Evolutionary conservation across 371 early-diverging fungal genomes (phyloP), one percentile per base, ranked within the genome.

Genomic region (Fennellomyces sp.): DNA sequence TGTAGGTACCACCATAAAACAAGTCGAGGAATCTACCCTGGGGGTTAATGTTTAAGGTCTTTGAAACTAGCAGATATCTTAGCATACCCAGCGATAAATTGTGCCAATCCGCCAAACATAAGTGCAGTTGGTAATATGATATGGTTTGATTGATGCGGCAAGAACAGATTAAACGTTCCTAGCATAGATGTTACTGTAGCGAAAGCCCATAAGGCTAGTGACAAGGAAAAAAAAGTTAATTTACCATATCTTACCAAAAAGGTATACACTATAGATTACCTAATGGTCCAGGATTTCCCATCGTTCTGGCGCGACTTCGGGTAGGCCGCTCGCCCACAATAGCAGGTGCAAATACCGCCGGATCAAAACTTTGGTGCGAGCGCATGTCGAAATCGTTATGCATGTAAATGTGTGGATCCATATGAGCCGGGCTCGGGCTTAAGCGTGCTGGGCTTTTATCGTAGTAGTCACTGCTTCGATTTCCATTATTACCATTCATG

Each of bases 61-160:
- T n/a, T n/a, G n/a, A n/a, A n/a, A n/a, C n/a, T n/a, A n/a, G n/a
- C n/a, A n/a, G n/a, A n/a, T n/a, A n/a, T n/a, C n/a, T n/a, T n/a
- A n/a, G n/a, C n/a, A 48, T 59, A 65, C 66, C 66, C 66, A 27
- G 66, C 60, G 26, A 64, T 55, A 23, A 47, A 66, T 53, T 70
- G 70, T 19, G 70, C 70, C 12, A 70, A 33, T 19, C 70, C 70
- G 19, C 70, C 70, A 61, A 63, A 70, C 42, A 70, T 38, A 5
- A 70, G n/a, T 3, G 63, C 66, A 7, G 63, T 61, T 13, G 66
- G 66, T 31, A 70, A 45, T 17, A 70, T 52, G 21, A 63, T 51
- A 30, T 48, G 42, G 29, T 62, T 70, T 28, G 63, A 35, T 33
- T 56, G 57, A 15, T 33, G 15, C 6, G 70, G 70, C 33, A 63